Base-by-base conservation (phyloP, 1,139 yeast genomes). In the Torulaspora pretoriensis region DNA sequence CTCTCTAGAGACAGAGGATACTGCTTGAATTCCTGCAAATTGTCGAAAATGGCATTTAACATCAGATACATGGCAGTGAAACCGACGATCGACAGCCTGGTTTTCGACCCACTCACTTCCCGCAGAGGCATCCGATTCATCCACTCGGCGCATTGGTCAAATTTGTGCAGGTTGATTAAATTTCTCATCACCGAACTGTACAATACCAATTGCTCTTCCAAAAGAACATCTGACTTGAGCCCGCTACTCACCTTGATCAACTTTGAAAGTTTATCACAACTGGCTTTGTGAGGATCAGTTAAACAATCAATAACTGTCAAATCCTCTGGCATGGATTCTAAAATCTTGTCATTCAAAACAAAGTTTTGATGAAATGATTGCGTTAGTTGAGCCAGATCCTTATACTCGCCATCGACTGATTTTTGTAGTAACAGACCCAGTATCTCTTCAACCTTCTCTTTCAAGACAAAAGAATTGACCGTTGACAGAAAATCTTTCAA, bases 131-230 rank as follows among this genome's bases (percentile, higher is more conserved):
- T 41, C 39, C 53, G 59, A 14, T 47, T 36, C 28, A 62, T 50
- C 59, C 63, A 59, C 34, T 50, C 49, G 35, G 49, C 44, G 16
- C 63, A 60, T 34, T 46, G 51, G 2, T 41, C 36, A 30, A 39
- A 57, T 36, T 60, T 60, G 27, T 52, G 53, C 40, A 57, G 53
- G 4, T 50, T 48, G 34, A 56, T 50, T 35, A 60, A 45, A 41
- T 61, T 56, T 45, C 61, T 61, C 38, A 62, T 57, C 14, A 60
- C 58, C 7, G 64, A 53, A n/a, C 66, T 54, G 32, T 59, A 55
- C 16, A 63, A 51, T n/a, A 64, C 59, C 28, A 64, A 42, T 29
- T 57, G 61, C 43, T 63, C 66, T 34, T 56, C 51, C 13, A 51
- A 48, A 9, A 57, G 39, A 9, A 38, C 30, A 14, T 40, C 40